Conservation (phyloP, 2,329 filamentous ascomycete genomes). For the Xylaria multiplex region DNA sequence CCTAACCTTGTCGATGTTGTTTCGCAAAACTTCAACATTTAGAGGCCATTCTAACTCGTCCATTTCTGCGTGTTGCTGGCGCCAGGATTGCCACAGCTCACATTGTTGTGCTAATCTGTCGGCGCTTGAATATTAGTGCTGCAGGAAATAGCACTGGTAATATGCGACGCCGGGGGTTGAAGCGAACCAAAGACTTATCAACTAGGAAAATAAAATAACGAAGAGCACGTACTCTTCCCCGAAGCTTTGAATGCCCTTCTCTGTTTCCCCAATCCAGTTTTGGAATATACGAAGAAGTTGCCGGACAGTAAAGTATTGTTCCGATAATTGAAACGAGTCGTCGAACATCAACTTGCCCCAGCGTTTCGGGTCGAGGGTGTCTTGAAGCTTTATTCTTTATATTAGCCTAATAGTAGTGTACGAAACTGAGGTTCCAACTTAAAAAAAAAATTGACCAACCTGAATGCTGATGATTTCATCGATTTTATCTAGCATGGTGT, state of each 20-base stretch:
- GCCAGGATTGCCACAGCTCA: constrained; percentile 19
- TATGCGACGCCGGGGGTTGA: no score
- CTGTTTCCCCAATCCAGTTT: constrained; percentile 32
- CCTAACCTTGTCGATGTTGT: constrained; percentile 14
- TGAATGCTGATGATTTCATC: constrained; percentile 33
- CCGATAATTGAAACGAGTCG: constrained; percentile 34
- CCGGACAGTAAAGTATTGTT: constrained; percentile 35
- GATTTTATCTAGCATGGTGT: constrained; percentile 29
- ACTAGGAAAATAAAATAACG: background rate
- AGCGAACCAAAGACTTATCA: background rate
- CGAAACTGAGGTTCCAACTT: no score
- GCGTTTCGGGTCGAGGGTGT: constrained; percentile 30
- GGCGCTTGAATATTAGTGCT: background rate
- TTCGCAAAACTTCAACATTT: constrained; percentile 11
- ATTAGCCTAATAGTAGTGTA: background rate
- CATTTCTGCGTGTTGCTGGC: background rate
- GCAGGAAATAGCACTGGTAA: no score
- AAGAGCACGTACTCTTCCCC: constrained; percentile 11
- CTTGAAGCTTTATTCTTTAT: constrained; percentile 10
- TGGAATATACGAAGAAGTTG: constrained; percentile 35
- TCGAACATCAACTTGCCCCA: constrained; percentile 35
- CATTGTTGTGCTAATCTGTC: constrained; percentile 22
- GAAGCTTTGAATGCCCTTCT: constrained; percentile 23
- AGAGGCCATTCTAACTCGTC: constrained; percentile 28
- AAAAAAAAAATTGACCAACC: constrained; percentile 18